A percentile compares a stretch with the other conserved stretches of the same genome.
Evolutionary conservation across 257 asterid species (phyloP).

Genomic region (Nyctanthes arbortristis): DNA sequence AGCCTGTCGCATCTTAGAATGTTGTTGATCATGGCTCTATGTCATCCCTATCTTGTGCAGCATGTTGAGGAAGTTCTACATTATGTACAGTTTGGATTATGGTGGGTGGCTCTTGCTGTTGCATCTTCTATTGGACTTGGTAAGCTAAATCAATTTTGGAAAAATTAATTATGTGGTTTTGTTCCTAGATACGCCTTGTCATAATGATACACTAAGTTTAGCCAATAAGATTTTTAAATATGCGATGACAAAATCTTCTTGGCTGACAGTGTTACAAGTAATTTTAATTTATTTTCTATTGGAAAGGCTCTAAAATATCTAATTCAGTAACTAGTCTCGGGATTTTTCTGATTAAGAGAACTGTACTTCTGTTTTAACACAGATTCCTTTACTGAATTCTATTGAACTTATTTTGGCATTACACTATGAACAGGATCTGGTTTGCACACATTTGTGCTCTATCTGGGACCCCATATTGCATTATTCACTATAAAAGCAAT

Average conservation of each 20-base stretch:
- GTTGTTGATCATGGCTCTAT: neutral
- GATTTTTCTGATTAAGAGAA: neutral
- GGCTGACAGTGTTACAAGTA: neutral
- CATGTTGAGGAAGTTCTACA: constrained; percentile 66
- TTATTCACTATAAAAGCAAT: constrained; percentile 79
- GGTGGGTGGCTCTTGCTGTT: constrained; percentile 48
- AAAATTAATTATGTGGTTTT: no score
- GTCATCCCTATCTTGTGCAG: constrained; percentile 40
- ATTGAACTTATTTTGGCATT: constrained; percentile 7
- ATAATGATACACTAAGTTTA: no score
- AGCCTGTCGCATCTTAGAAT: constrained; percentile 21
- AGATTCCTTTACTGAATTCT: neutral
- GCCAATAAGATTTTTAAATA: no score
- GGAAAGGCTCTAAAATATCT: neutral
- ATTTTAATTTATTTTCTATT: neutral
- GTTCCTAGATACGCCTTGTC: neutral
- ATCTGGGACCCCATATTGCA: constrained; percentile 92
- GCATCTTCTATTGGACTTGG: constrained; percentile 46
- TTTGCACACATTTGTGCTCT: constrained; percentile 92
- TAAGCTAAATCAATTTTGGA: constrained; percentile 16
- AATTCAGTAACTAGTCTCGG: neutral
- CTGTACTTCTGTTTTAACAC: no score
- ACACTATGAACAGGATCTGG: constrained; percentile 70
- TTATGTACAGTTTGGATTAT: constrained; percentile 36
- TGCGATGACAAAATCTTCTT: neutral